Base-by-base conservation (phyloP, 495 filamentous ascomycete genomes). In the Aspergillus carlsbadensis region DNA sequence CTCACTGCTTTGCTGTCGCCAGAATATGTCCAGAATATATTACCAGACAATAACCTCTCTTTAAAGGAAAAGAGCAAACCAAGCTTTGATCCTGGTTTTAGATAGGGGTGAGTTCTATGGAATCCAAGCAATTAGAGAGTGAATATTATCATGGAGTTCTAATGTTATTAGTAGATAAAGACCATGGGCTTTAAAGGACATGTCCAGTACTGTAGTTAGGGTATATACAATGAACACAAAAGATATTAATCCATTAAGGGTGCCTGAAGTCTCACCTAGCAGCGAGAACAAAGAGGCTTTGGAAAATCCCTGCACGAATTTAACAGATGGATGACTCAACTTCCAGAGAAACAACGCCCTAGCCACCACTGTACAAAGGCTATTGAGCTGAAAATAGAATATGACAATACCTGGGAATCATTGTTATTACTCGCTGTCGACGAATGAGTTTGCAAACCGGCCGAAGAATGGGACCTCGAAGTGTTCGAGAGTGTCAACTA, bases 391-490 rank as follows among this genome's bases (percentile, higher is more conserved):
- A 15, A 22, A 10, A 10, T 2, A 14, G 31, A 5, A 36, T 36
- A 49, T 5, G 31, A 29, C 17, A 36, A 31, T 21, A 29, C 10
- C 1, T 10, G 1, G 21, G 21, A 50, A n/a, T 37, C 10, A 50
- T 34, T 69, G 91, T 87, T 11, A 33, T 76, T 59, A 98, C 77
- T 98, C 93, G 69, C 95, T 87, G 72, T 98, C 93, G 54, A 98
- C 79, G 70, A 96, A 92, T 20, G 87, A 87, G 73, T 89, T 96
- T 35, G 93, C 93, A 68, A 96, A 77, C 14, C 60, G 69, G 22
- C 73, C 73, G 14, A 97, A 88, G 69, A 95, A 82, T 3, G 93
- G 93, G n/a, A 96, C 82, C 69, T 97, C 91, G 59, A 86, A 92
- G 75, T 92, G 86, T 67, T 96, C 94, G 40, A 97, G 79, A 6